Conservation (phyloP, 441 rosid genomes). For the Euphorbia corollata region DNA sequence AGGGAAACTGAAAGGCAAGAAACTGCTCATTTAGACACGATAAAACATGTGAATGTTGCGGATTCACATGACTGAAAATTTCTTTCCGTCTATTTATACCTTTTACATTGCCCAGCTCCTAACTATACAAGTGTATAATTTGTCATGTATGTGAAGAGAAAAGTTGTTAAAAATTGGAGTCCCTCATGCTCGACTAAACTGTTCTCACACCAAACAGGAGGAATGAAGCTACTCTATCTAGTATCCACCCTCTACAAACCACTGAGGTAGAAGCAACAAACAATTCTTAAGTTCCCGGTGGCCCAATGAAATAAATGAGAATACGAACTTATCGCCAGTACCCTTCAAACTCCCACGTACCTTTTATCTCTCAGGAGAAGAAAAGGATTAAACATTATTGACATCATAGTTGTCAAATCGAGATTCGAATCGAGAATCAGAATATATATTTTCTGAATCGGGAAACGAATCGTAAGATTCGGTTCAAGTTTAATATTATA, state of each 20-base stretch:
- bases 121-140: background rate
- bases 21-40: background rate
- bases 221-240: background rate
- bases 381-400: background rate
- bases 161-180: background rate
- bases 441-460: too few species aligned
- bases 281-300: background rate
- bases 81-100: background rate
- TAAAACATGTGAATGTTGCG: background rate
- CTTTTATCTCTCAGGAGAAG: background rate
- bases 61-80: background rate
- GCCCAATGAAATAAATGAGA: background rate
- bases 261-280: too few species aligned
- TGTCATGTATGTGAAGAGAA: background rate
- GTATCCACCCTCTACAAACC: too few species aligned
- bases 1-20: background rate
- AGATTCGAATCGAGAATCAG: too few species aligned
- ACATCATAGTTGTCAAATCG: too few species aligned
- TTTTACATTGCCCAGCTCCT: background rate
- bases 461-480: too few species aligned
- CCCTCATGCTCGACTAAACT: background rate
- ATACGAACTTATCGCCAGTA: background rate
- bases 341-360: background rate
- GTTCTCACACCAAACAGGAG: background rate
- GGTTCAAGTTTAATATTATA: too few species aligned